Evolutionary conservation across 2,329 filamentous ascomycete genomes (phyloP).

Genomic region (Harringtonia lauricola): DNA sequence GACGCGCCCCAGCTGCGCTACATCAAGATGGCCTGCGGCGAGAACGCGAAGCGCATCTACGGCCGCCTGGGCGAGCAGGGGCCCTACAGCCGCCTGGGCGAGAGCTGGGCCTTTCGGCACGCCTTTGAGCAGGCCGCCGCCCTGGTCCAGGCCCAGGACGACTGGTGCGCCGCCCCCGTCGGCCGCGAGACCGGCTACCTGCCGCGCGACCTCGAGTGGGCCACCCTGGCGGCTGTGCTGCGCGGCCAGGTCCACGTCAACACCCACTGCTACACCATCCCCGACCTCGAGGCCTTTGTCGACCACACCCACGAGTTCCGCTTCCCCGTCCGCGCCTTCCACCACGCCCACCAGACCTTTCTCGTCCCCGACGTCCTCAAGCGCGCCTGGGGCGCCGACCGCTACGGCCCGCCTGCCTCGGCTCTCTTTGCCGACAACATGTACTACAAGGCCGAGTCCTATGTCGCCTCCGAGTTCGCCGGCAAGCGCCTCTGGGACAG

Average conservation of each 20-base stretch:
- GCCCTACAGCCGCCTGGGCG: conserved; percentile 51
- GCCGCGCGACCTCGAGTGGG: conserved; percentile 51
- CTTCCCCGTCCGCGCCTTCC: conserved; percentile 55
- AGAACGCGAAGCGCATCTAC: conserved; percentile 55
- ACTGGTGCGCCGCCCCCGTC: conserved; percentile 51
- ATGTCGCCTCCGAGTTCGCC: conserved; percentile 52
- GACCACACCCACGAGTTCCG: conserved; percentile 63
- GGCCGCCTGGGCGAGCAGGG: conserved; percentile 41
- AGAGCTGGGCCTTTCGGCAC: conserved; percentile 59
- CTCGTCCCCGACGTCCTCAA: conserved; percentile 54
- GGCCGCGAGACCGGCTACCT: conserved; percentile 41
- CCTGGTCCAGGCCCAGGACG: conserved; percentile 49
- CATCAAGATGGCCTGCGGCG: conserved; percentile 69
- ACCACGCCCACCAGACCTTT: conserved; percentile 58
- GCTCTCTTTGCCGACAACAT: conserved; percentile 53
- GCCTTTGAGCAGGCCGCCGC: conserved; percentile 52
- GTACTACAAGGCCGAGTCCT: conserved; percentile 61
- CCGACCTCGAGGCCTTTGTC: conserved; percentile 59
- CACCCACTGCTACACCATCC: conserved; percentile 60
- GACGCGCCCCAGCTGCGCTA: conserved; percentile 51
- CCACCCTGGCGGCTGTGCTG: conserved; percentile 49
- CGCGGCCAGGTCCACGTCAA: conserved; percentile 59
- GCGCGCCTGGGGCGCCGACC: conserved; percentile 35
- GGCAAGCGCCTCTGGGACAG: conserved; percentile 56
- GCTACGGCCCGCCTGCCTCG: conserved; percentile 11